phyloP scores from a whole-genome alignment of 495 filamentous ascomycete genomes.

The Bathelium albidoporum region DNA sequence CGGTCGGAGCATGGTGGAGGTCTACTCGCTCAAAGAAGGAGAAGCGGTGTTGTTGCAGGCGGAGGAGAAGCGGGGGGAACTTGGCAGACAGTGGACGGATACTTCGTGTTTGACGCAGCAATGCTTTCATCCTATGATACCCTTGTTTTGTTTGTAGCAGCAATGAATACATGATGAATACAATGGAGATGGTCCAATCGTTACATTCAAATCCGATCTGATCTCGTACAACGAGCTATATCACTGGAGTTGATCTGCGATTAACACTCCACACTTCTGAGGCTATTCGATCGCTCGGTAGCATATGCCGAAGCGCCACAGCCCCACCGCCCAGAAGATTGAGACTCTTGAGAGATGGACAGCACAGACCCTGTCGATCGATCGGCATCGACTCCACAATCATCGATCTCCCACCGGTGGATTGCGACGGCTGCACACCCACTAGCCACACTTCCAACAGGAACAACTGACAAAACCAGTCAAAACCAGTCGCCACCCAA shows the following conservation, averaged over 20 bases:
- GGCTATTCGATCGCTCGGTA: not conserved
- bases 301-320: not conserved
- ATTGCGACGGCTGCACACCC: not conserved
- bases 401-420: not conserved
- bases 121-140: not conserved
- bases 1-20: not conserved
- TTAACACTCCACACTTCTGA: too few species aligned
- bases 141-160: not conserved
- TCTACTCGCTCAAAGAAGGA: not conserved
- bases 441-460: not conserved
- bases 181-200: too few species aligned
- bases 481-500: too few species aligned
- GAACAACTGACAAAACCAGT: not conserved
- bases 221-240: not conserved
- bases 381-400: not conserved
- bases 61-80: not conserved
- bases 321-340: not conserved
- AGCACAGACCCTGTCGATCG: not conserved
- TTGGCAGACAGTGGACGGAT: not conserved
- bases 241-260: too few species aligned
- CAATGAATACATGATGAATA: not conserved
- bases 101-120: not conserved
- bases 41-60: not conserved
- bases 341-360: not conserved
- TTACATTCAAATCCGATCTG: too few species aligned